Conservation (phyloP, 257 asterid genomes). For the Schizonepeta tenuifolia region DNA sequence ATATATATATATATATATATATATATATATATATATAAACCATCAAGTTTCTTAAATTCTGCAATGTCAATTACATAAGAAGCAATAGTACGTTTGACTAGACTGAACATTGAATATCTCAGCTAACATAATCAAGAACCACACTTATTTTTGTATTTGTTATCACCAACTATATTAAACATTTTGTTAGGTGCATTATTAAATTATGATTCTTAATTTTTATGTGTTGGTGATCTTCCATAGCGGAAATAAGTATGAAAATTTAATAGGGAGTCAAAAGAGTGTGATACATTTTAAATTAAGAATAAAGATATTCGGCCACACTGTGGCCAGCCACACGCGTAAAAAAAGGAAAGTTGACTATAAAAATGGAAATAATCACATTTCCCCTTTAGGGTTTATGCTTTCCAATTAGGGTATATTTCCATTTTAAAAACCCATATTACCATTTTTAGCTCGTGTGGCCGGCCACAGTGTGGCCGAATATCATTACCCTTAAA, state of each 20-base stretch:
- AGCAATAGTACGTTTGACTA: slow-evolving; percentile 12
- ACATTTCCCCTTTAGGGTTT: no score
- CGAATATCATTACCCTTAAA: no score
- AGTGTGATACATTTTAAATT: not conserved
- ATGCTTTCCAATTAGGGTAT: no score
- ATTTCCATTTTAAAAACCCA: no score
- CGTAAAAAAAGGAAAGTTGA: no score
- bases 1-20: no score
- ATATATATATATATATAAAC: no score
- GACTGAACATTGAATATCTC: slow-evolving; percentile 22
- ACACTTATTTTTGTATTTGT: not conserved
- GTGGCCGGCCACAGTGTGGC: no score
- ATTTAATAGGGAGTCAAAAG: not conserved
- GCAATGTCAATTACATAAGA: not conserved
- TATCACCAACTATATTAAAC: slow-evolving; percentile 6
- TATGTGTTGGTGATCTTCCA: slow-evolving; percentile 24
- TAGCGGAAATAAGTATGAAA: slow-evolving; percentile 1
- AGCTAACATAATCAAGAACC: slow-evolving; percentile 25
- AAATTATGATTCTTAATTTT: not conserved
- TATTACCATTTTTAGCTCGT: no score
- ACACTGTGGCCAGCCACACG: no score
- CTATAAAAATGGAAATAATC: no score
- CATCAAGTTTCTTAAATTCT: not conserved
- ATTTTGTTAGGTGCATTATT: slow-evolving; percentile 19
- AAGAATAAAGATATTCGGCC: no score